phyloP scores from a whole-genome alignment of 1,284 basidiomycete genomes.

The Ustilago crameri region DNA sequence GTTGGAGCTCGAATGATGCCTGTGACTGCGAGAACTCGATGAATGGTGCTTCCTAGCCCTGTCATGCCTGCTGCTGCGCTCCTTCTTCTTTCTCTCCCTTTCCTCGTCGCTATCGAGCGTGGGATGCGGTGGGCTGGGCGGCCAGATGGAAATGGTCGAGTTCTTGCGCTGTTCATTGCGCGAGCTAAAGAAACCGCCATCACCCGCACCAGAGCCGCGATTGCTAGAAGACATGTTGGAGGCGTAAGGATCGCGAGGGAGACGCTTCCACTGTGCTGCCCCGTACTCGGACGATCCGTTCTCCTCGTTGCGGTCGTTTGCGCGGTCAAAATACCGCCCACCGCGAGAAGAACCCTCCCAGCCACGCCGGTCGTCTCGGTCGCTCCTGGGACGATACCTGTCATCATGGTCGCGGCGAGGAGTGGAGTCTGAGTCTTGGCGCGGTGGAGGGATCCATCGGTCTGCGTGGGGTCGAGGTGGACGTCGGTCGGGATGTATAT shows the following conservation, averaged over 20 bases:
- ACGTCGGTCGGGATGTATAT: slow-evolving; percentile 31
- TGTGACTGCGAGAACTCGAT: slow-evolving; percentile 19
- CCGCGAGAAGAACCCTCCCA: slow-evolving; percentile 13
- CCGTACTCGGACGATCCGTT: slow-evolving; percentile 29
- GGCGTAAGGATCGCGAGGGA: slow-evolving; percentile 45
- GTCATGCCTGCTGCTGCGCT: slow-evolving; percentile 22
- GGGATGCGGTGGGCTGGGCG: slow-evolving; percentile 47
- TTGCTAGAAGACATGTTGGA: slow-evolving; percentile 18
- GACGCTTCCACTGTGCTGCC: slow-evolving; percentile 39
- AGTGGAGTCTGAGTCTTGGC: slow-evolving; percentile 6
- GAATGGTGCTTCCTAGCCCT: slow-evolving; percentile 25
- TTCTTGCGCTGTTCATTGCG: slow-evolving; percentile 56
- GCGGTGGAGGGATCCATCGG: slow-evolving; percentile 44
- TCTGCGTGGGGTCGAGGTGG: slow-evolving; percentile 38
- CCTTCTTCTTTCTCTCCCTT: slow-evolving; percentile 26
- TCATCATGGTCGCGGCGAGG: slow-evolving; percentile 2
- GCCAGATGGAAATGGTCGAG: slow-evolving; percentile 56
- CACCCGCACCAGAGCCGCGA: slow-evolving; percentile 4
- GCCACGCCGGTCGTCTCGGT: slow-evolving; percentile 7
- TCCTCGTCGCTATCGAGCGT: slow-evolving; percentile 48
- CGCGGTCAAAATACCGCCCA: slow-evolving; percentile 33
- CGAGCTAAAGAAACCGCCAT: slow-evolving; percentile 42
- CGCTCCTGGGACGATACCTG: slow-evolving; percentile 13
- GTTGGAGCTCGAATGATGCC: slow-evolving; percentile 25
- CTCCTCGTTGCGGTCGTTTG: neutral